Conservation (phyloP, 441 rosid species). For the Eutrema salsugineum region DNA sequence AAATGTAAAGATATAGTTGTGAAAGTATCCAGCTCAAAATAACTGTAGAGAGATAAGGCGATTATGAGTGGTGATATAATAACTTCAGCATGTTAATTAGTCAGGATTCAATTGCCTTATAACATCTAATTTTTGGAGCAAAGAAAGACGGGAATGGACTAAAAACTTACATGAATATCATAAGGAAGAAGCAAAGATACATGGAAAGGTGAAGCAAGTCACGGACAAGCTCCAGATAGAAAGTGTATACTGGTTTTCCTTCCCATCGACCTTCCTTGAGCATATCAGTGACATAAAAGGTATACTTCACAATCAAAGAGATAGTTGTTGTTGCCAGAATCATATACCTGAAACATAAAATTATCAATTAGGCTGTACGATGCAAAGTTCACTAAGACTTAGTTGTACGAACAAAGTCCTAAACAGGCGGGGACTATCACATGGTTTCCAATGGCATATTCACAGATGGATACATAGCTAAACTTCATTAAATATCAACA, state of each 20-base stretch:
- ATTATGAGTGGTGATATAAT: background rate
- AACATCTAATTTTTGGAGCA: background rate
- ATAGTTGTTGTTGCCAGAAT: slow-evolving; percentile 89
- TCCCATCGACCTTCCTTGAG: slow-evolving; percentile 99
- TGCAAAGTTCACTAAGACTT: background rate
- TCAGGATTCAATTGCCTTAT: background rate
- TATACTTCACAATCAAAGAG: slow-evolving; percentile 78
- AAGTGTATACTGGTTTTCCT: slow-evolving; percentile 85
- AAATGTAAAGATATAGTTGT: background rate
- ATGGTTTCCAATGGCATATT: background rate
- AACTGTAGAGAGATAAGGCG: background rate
- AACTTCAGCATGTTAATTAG: background rate
- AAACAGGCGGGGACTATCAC: background rate
- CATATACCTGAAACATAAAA: slow-evolving; percentile 85
- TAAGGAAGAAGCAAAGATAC: slow-evolving; percentile 96
- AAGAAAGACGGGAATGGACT: background rate
- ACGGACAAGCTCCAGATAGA: slow-evolving; percentile 88
- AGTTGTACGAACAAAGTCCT: background rate
- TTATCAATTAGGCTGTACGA: slow-evolving; percentile 36
- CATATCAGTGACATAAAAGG: slow-evolving; percentile 92
- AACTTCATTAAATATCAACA: background rate
- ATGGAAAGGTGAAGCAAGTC: slow-evolving; percentile 95
- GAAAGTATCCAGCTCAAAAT: background rate
- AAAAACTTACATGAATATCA: slow-evolving; percentile 84
- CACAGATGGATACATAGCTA: background rate